Conservation (phyloP, 306 rosid genomes). For the Vigna hirtella region DNA sequence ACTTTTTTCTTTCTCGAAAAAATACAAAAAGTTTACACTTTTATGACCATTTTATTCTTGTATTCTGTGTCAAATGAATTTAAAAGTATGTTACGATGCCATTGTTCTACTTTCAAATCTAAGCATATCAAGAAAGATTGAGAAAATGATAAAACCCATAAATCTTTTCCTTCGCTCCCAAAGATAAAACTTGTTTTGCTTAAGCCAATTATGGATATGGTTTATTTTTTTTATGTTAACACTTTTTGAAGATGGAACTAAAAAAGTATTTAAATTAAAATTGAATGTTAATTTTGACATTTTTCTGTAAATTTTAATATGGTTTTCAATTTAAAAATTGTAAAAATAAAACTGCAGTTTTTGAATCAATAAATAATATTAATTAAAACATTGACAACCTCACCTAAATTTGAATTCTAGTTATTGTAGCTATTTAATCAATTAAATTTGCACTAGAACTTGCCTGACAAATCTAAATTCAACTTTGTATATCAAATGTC, state of each 20-base stretch:
- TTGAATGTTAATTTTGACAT: background rate
- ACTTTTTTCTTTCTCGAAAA: too few species aligned
- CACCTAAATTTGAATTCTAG: conserved; percentile 7
- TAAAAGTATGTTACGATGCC: too few species aligned
- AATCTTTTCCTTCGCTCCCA: too few species aligned
- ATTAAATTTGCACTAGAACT: background rate
- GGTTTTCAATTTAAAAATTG: background rate
- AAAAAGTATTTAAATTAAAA: background rate
- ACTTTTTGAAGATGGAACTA: background rate
- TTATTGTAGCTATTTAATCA: conserved; percentile 10
- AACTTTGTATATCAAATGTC: background rate
- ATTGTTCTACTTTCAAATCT: too few species aligned
- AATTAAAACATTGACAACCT: background rate
- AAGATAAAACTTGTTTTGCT: too few species aligned
- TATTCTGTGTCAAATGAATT: too few species aligned
- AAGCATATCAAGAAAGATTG: too few species aligned
- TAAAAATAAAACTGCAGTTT: background rate
- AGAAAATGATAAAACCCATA: too few species aligned
- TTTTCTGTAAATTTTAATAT: background rate
- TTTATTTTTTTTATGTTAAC: background rate
- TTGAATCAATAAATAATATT: background rate
- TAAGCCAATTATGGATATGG: too few species aligned
- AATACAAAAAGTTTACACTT: too few species aligned
- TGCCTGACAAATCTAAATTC: conserved; percentile 26
- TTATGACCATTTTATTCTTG: too few species aligned